Evolutionary conservation across 257 asterid species (phyloP), one percentile per base, ranked within the genome.

Genomic region (Nyctanthes arbortristis): DNA sequence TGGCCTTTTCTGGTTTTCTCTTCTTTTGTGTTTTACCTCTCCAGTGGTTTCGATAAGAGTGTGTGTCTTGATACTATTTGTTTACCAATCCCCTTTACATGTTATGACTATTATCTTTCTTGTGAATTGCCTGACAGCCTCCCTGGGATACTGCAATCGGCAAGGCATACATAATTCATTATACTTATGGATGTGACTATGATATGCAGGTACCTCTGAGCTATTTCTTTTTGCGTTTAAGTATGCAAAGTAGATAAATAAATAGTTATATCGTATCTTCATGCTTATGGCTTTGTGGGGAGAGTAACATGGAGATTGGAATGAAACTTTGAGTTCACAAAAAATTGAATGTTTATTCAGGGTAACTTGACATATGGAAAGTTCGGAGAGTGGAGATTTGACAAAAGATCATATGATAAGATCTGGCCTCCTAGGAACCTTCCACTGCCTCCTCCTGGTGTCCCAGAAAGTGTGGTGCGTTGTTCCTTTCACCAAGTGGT

Each of bases 371-470:
- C 96, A 35, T 80, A 80, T 30, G 98, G 98, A 73, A 93, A 90
- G 85, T 75, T 90, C 58, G 98, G 98, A 69, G 95, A 90, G 73
- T 93, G 97, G 98, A 90, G 98, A 85, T 93, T 93, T 37, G 98
- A 93, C 81, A 93, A 93, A 77, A 87, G 97, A 78, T 87, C 98
- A 60, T 90, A 84, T 28, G 84, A 66, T 79, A 64, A 65, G 13
- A 57, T 49, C 32, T 90, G 92, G 95, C 96, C 92, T 33, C 96
- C 97, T 29, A 85, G 73, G 77, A 93, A 93, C 78, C 96, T 93
- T 35, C 11, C 98, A 20, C 40, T 93, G 82, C 98, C 98, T 30
- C 98, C 97, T 47, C 84, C 96, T 39, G 98, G 98, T 65, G 97
- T 93, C 70, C 93, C 98, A 0, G 96, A 87, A 73, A 93, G 96